A percentile compares a stretch with the other conserved stretches of the same genome.
Conservation (phyloP, 352 stramenopile species). For the Pythium scleroteichum region DNA sequence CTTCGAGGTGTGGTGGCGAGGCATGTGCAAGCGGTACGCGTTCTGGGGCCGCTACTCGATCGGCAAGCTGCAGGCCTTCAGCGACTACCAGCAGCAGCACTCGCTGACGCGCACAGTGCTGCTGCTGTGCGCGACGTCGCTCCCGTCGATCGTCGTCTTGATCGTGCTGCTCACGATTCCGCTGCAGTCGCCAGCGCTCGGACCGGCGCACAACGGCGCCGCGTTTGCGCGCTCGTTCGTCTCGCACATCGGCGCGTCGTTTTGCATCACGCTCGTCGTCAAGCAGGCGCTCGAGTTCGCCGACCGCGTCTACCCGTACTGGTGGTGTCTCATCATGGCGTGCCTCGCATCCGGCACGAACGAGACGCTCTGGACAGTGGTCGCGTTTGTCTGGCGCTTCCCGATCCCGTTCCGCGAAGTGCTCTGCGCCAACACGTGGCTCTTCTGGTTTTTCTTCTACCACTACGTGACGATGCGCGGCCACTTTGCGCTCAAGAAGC, state of each 20-base stretch:
- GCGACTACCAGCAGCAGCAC: slow-evolving; percentile 21
- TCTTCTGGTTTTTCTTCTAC: background rate
- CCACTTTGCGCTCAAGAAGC: slow-evolving; percentile 7
- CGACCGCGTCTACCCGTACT: slow-evolving; percentile 11
- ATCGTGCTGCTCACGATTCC: slow-evolving; percentile 15
- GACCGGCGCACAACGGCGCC: background rate
- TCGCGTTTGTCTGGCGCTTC: slow-evolving; percentile 23
- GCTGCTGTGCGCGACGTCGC: slow-evolving; percentile 2
- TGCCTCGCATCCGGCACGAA: slow-evolving; percentile 1
- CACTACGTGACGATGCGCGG: slow-evolving; percentile 13
- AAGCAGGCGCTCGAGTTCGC: slow-evolving; percentile 24
- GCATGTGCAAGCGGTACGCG: slow-evolving; percentile 1
- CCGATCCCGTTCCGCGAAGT: slow-evolving; percentile 26
- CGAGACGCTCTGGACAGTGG: slow-evolving; percentile 13
- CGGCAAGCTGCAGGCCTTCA: slow-evolving; percentile 26
- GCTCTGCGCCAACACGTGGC: slow-evolving; percentile 10
- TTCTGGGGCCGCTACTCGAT: slow-evolving; percentile 31
- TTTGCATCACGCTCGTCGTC: slow-evolving; percentile 20
- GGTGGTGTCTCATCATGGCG: slow-evolving; percentile 5
- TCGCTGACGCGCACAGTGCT: slow-evolving; percentile 6
- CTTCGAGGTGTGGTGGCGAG: slow-evolving; percentile 1
- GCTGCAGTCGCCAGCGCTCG: slow-evolving; percentile 12
- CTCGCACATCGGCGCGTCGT: slow-evolving; percentile 23
- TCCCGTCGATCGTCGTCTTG: slow-evolving; percentile 13
- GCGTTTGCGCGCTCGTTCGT: slow-evolving; percentile 16